These are phyloP conservation scores for Rugonectria rugulosa DNA, from an alignment of 2,329 filamentous ascomycete species.

Conservation along the genomic window DNA sequence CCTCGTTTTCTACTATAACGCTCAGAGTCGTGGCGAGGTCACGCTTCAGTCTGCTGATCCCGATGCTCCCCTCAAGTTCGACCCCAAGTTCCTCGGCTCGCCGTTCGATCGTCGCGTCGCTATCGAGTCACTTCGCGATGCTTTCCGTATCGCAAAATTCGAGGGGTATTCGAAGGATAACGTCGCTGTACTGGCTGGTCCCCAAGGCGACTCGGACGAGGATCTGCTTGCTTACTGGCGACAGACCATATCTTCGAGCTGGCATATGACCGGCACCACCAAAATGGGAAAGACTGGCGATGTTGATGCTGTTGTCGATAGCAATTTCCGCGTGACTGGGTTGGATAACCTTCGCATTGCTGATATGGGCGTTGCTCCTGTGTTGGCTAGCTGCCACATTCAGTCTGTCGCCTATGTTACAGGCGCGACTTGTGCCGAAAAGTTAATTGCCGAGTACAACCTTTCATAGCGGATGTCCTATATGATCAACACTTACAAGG, in stretches of 20 bases:
- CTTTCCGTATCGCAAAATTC: conserved; percentile 48
- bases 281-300: conserved; percentile 61
- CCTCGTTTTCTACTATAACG: conserved; percentile 59
- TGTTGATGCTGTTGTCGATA: conserved; percentile 56
- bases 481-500: too few relatives aligned
- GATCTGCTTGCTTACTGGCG: conserved; percentile 58
- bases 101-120: conserved; percentile 62
- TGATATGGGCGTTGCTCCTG: conserved; percentile 34
- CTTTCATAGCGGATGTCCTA: too few relatives aligned
- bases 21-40: conserved; percentile 59
- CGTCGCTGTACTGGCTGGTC: conserved; percentile 49
- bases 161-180: conserved; percentile 54
- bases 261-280: conserved; percentile 64
- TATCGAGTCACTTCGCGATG: conserved; percentile 57
- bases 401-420: conserved; percentile 63
- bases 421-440: conserved; percentile 60
- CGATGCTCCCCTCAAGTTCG: conserved; percentile 56
- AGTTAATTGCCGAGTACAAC: conserved; percentile 29
- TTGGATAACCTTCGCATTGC: conserved; percentile 31
- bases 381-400: conserved; percentile 58
- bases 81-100: conserved; percentile 60
- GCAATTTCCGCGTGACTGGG: conserved; percentile 28
- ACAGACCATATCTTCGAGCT: conserved; percentile 54
- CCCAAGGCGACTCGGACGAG: conserved; percentile 58
- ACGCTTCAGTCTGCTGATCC: conserved; percentile 62